phyloP scores from a whole-genome alignment of 345 rosid genomes.

The Clarkia xantiana region DNA sequence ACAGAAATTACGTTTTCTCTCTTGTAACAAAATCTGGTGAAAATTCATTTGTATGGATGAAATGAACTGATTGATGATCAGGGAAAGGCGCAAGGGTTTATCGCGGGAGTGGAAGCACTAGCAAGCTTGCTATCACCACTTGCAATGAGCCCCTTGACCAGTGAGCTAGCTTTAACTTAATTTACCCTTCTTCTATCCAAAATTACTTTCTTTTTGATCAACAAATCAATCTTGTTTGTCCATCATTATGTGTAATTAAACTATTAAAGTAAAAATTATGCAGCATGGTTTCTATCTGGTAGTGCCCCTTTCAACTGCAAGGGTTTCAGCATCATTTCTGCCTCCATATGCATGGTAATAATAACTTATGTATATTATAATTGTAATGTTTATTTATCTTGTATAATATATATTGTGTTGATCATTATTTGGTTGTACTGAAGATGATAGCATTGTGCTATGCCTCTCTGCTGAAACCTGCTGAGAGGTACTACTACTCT shows the following conservation, averaged over 20 bases:
- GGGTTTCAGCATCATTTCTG: constrained; percentile 33
- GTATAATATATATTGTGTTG: too few relatives aligned
- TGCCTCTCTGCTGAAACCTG: too few relatives aligned
- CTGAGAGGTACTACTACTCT: too few relatives aligned
- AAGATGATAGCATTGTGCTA: too few relatives aligned
- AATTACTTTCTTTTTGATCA: neutral
- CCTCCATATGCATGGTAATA: constrained; percentile 33
- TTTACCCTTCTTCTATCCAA: neutral
- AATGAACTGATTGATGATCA: too few relatives aligned
- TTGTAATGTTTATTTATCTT: too few relatives aligned
- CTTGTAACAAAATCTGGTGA: neutral
- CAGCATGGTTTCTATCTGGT: constrained; percentile 36
- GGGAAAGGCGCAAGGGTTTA: constrained; percentile 49
- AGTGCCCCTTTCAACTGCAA: constrained; percentile 38
- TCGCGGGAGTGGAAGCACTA: constrained; percentile 37
- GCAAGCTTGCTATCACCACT: constrained; percentile 36
- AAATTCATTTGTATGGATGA: neutral
- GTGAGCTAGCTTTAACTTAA: too few relatives aligned
- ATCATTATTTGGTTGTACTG: too few relatives aligned
- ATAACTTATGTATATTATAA: too few relatives aligned
- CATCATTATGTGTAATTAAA: neutral
- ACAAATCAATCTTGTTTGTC: too few relatives aligned
- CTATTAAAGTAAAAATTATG: too few relatives aligned
- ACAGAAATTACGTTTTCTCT: too few relatives aligned
- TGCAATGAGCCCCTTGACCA: constrained; percentile 40